phyloP scores from a whole-genome alignment of 768 basidiomycete genomes.

The Floccularia luteovirens region DNA sequence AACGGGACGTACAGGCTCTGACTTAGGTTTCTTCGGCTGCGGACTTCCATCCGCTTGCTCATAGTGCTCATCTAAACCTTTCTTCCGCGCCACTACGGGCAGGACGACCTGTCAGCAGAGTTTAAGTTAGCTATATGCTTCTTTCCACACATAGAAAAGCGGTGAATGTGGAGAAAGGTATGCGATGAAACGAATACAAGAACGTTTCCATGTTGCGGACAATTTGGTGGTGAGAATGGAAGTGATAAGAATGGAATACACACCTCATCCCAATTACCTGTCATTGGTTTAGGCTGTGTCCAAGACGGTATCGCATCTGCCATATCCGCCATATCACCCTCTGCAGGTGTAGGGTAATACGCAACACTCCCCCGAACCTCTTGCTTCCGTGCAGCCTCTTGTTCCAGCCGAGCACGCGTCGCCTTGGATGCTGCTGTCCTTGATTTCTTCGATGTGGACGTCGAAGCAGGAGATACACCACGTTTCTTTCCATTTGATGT shows the following conservation, averaged over 20 bases:
- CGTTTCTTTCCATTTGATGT: constrained; percentile 16
- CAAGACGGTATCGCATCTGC: constrained; percentile 75
- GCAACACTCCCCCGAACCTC: constrained; percentile 52
- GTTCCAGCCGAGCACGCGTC: constrained; percentile 33
- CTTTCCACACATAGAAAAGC: too few relatives aligned
- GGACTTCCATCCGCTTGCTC: constrained; percentile 65
- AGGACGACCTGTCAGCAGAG: constrained; percentile 83
- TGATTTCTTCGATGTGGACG: constrained; percentile 14
- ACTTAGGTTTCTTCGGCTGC: constrained; percentile 34
- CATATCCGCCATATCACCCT: constrained; percentile 40
- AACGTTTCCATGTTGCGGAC: too few relatives aligned
- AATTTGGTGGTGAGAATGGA: too few relatives aligned
- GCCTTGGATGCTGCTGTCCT: constrained; percentile 22
- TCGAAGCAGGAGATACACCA: constrained; percentile 22
- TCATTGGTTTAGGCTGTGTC: constrained; percentile 63
- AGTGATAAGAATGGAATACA: constrained; percentile 13
- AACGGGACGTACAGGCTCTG: constrained; percentile 49
- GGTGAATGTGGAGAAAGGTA: too few relatives aligned
- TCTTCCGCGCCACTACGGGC: constrained; percentile 80
- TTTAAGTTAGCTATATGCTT: too few relatives aligned
- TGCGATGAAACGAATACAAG: too few relatives aligned
- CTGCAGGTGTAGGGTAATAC: constrained; percentile 54
- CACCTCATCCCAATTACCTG: constrained; percentile 84
- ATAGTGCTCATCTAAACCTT: constrained; percentile 66
- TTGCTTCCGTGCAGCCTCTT: constrained; percentile 31